Evolutionary conservation across 2,329 filamentous ascomycete genomes (phyloP), one percentile per base, ranked within the genome.

Genomic region (Colletotrichum scovillei): DNA sequence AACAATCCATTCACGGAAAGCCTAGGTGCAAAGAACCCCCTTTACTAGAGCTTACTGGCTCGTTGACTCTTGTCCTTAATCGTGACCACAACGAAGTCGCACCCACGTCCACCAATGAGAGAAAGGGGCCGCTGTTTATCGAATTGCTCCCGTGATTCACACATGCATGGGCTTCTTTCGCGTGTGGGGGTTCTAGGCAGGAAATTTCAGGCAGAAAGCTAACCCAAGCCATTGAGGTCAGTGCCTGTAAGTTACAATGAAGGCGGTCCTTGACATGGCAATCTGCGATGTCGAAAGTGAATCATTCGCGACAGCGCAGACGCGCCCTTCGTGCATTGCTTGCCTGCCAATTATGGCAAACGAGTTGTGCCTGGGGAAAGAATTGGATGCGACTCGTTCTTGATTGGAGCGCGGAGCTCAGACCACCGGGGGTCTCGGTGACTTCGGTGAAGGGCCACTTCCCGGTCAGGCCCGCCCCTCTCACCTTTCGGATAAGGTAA

Each of bases 131-230:
- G 24, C 28, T 30, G n/a, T 66, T 53, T 55, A 24, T 9, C 38
- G 22, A 56, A 32, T 56, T 59, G 53, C 49, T 60, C 62, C 55
- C 32, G 32, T 55, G 63, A 71, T 62, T 56, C 56, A 46, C 38
- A n/a, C 22, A 57, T 63, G 52, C 38, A 63, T 26, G 69, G 38
- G 60, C 32, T 58, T 22, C 32, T 58, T 22, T 69, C 32, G 52
- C 3, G 28, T 22, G 38, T 60, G 46, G 63, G 49, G 56, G n/a
- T 30, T 16, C 2, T 22, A 22, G 38, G 42, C 16, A 22, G 24
- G 24, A 7, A 38, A 26, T 38, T 16, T 24, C 28, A 58, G 69
- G 58, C 57, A 59, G 65, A 63, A 49, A 26, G 30, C 30, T 32
- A 32, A n/a, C 7, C 8, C 9, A 24, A 52, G 14, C 26, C n/a